Base-by-base conservation (phyloP, 2,329 filamentous ascomycete genomes). In the Beauveria sp. region DNA sequence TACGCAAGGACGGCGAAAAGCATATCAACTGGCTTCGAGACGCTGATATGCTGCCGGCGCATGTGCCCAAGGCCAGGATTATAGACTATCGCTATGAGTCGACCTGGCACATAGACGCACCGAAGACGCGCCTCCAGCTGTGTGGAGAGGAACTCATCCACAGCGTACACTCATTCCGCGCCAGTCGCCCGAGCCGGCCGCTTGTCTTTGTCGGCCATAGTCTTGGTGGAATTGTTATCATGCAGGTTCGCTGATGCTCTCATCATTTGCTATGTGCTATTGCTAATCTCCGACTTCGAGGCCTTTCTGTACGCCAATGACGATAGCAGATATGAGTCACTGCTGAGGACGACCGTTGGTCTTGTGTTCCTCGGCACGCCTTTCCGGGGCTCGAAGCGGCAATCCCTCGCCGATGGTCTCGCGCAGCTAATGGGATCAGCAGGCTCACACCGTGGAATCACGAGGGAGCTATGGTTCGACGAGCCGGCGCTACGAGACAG, bases 131-230 rank as follows among this genome's bases (percentile, higher is more conserved):
- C 12, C 63, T 67, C 14, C 55, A 62, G 52, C 59, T 66, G 2
- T 66, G 65, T 46, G 65, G 64, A 14, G 66, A 67, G 47, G 65
- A 65, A 28, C 62, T 68, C 30, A 49, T 61, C 12, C 65, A 60
- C 51, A 60, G 58, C 22, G 1, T 66, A 5, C 62, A 60, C 54
- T 26, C 24, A 2, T 64, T 64, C 45, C 66, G 63, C 7, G 28
- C 50, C 6, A 50, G 45, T 6, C 5, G 26, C 26, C 43, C 28
- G 14, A 42, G 54, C 22, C 62, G 66, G n/a, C 66, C 65, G 6
- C 14, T 67, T 2, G 42, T 67, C 30, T 66, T 67, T 24, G 51
- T 67, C 55, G 66, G 66, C 20, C 65, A 67, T 40, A 67, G 66
- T 34, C 61, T 67, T 1, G 66, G 66, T 16, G 66, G 66, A 22